Percentiles rank a stretch among this genome's conserved stretches.
phyloP scores from a whole-genome alignment of 352 stramenopile species.

The Phytophthora podocarpi region DNA sequence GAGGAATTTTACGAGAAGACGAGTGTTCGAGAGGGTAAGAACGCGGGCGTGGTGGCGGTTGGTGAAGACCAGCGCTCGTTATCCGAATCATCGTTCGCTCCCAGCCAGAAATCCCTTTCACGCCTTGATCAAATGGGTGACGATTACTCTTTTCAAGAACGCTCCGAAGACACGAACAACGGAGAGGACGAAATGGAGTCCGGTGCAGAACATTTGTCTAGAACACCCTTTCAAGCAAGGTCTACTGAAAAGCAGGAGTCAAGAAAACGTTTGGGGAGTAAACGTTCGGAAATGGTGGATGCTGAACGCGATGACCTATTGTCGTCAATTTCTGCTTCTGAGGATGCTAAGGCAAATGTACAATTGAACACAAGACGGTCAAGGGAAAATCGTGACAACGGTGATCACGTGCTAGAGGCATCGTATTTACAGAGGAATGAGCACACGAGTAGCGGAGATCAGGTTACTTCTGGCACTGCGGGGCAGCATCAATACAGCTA shows the following conservation, averaged over 20 bases:
- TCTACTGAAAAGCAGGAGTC: not conserved
- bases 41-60: not conserved
- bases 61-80: constrained; percentile 14
- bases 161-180: too few species aligned
- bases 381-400: not conserved
- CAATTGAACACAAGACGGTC: not conserved
- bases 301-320: not conserved
- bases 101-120: not conserved
- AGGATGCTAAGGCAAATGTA: not conserved
- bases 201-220: not conserved
- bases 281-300: not conserved
- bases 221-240: not conserved
- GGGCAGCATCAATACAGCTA: not conserved
- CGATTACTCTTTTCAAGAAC: not conserved
- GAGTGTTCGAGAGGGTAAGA: not conserved
- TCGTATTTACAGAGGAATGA: not conserved
- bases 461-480: not conserved
- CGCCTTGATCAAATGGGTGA: not conserved
- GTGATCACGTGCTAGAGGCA: not conserved
- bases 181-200: not conserved
- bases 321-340: not conserved
- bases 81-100: constrained; percentile 20
- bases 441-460: not conserved
- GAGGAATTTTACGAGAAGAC: not conserved
- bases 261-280: not conserved